Evolutionary conservation across 331 rosid species (phyloP), one percentile per base, ranked within the genome.

Genomic region (Acacia pycnantha): DNA sequence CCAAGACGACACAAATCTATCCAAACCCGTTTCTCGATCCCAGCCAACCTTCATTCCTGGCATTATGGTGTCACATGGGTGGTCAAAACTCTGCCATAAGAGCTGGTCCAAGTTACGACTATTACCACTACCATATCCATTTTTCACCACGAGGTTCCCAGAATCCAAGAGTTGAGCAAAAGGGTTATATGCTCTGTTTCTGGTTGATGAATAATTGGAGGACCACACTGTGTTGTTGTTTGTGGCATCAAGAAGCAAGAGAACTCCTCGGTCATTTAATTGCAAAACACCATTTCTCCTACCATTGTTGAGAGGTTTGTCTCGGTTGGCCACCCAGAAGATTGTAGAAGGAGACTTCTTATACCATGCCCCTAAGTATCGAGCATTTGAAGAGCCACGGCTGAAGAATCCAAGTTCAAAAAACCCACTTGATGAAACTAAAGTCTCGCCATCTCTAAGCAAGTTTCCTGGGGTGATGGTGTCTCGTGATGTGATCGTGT

Each of bases 31-130:
- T 40, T 41, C 80, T 27, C 83, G 54, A 51, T 70, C 53, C 18
- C 46, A 77, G 46, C 88, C 90, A 14, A 66, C 24, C 27, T 85
- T 87, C 92, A 87, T 76, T n/a, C 85, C 87, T 0, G 85, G 84
- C 46, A 88, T 7, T 16, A 79, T 7, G 15, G 85, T 82, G 43
- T 80, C 65, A 15, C 84, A 33, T 0, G 87, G 88, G 76, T 86
- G 29, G 73, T 89, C 90, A 81, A 89, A 86, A 83, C 90, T 86
- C 54, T 85, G 90, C 92, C 92, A 82, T 18, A 72, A 2, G 3
- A 73, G 13, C 10, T 35, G 40, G 2, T 59, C 66, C 11, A 9
- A 19, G 6, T 66, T 12, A 37, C 41, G 8, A 6, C 40, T 37
- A 37, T 37, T 37, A 37, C 40, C 41, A 37, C 9, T 37, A 37